phyloP scores from a whole-genome alignment of 2,329 filamentous ascomycete genomes.

The Phoma sp. region DNA sequence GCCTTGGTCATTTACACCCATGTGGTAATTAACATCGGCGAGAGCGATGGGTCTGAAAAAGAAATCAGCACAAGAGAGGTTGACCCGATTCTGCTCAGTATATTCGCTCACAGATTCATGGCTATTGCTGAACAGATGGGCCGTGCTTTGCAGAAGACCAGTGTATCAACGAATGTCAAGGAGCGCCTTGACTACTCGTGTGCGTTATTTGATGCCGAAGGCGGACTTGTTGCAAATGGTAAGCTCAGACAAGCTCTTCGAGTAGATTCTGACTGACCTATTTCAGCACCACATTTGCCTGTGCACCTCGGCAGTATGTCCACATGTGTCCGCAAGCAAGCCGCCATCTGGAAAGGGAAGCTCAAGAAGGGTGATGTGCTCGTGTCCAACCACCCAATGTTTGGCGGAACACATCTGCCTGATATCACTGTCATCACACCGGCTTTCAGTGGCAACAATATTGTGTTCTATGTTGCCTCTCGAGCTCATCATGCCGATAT shows the following conservation, averaged over 20 bases:
- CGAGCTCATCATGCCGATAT: slow-evolving; percentile 85
- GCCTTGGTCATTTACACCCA: slow-evolving; percentile 84
- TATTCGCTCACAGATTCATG: slow-evolving; percentile 85
- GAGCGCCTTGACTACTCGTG: slow-evolving; percentile 85
- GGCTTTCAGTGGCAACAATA: slow-evolving; percentile 75
- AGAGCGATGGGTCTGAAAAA: slow-evolving; percentile 57
- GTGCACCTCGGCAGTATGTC: slow-evolving; percentile 85
- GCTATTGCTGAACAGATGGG: slow-evolving; percentile 87
- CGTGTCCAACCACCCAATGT: slow-evolving; percentile 84
- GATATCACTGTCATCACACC: slow-evolving; percentile 84
- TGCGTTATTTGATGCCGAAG: slow-evolving; percentile 77
- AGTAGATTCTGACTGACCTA: slow-evolving; percentile 12
- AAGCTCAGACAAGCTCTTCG: slow-evolving; percentile 5
- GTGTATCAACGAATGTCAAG: slow-evolving; percentile 80
- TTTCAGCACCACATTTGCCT: slow-evolving; percentile 72
- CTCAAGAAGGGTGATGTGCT: slow-evolving; percentile 81
- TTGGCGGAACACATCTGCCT: slow-evolving; percentile 81
- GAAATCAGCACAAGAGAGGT: slow-evolving; percentile 62
- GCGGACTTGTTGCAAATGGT: slow-evolving; percentile 77
- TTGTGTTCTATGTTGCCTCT: slow-evolving; percentile 82
- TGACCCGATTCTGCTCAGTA: slow-evolving; percentile 77
- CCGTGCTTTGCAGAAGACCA: slow-evolving; percentile 77
- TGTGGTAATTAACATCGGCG: slow-evolving; percentile 83
- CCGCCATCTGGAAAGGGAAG: slow-evolving; percentile 79
- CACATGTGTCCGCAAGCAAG: slow-evolving; percentile 80